phyloP scores from a whole-genome alignment of 306 rosid genomes.

The Cucurbita pepo region DNA sequence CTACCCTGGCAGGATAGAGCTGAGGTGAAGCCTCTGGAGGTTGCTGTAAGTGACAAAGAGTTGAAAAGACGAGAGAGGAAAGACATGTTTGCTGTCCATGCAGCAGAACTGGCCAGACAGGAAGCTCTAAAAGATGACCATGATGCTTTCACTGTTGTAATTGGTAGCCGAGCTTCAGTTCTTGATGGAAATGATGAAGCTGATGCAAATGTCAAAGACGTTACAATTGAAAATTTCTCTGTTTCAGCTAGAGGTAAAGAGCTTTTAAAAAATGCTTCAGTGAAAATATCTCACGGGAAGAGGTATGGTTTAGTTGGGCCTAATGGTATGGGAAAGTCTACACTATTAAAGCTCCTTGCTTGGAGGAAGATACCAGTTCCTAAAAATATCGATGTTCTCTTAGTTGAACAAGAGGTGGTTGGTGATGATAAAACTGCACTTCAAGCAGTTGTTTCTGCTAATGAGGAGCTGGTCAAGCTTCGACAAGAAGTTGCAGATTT shows the following conservation, averaged over 20 bases:
- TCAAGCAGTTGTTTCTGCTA: slow-evolving; percentile 71
- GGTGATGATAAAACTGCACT: slow-evolving; percentile 47
- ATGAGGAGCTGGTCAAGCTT: slow-evolving; percentile 44
- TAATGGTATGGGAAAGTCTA: slow-evolving; percentile 62
- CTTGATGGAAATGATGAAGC: slow-evolving; percentile 45
- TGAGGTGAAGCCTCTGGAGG: slow-evolving; percentile 21
- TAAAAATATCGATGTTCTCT: slow-evolving; percentile 62
- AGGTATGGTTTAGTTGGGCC: slow-evolving; percentile 59
- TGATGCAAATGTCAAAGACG: slow-evolving; percentile 44
- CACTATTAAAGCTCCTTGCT: slow-evolving; percentile 67
- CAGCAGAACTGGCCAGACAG: slow-evolving; percentile 33
- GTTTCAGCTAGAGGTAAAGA: slow-evolving; percentile 44
- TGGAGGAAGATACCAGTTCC: slow-evolving; percentile 85
- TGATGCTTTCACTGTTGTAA: slow-evolving; percentile 67
- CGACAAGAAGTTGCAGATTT: slow-evolving; percentile 45
- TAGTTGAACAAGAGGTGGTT: slow-evolving; percentile 67
- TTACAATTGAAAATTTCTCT: slow-evolving; percentile 34
- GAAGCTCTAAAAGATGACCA: slow-evolving; percentile 55
- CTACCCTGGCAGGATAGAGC: slow-evolving; percentile 16
- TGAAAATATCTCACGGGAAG: slow-evolving; percentile 44
- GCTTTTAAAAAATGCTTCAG: slow-evolving; percentile 32
- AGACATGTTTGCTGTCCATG: slow-evolving; percentile 36
- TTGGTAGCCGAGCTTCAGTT: slow-evolving; percentile 44
- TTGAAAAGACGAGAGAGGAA: slow-evolving; percentile 44
- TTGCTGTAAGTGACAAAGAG: slow-evolving; percentile 28